Base-by-base conservation (phyloP, 192 early-diverging fungal genomes). In the Cladochytrium replicatum region DNA sequence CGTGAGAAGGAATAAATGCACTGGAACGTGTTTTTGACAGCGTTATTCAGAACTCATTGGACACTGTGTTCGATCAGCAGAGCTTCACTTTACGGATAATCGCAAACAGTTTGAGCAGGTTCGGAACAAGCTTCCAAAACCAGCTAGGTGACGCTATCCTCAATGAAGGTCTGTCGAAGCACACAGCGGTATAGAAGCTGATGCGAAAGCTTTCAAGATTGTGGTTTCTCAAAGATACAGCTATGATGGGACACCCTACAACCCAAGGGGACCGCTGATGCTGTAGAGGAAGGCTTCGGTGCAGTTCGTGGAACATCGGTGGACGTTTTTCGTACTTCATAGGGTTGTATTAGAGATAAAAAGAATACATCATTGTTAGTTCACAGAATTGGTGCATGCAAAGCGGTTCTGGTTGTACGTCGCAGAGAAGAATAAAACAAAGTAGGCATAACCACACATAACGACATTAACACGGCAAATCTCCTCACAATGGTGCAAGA, bases 21-120 rank as follows among this genome's bases (percentile, higher is more conserved):
- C 37, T 26, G 34, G 42, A 21, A 22, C 27, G 41, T 31, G 32
- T 41, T 45, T n/a, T 50, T 26, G 26, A 19, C 41, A 11, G 38
- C n/a, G 29, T 0, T 32, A 41, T 46, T 4, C 41, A 71, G 63
- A 32, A 3, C 69, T 88, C 25, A 83, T 86, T 61, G 41, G 69
- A 39, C 60, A 72, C 24, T 84, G 82, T 50, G 63, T 68, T 49
- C 65, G 68, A 13, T 74, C 82, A 8, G 84, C 85, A 0, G 86
- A 88, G 46, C 80, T 87, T 41, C 86, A 88, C 64, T 87, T 87
- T 60, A 62, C 81, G 4, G 60, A 70, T 29, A 63, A 87, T 29
- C 78, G 81, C 32, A 60, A 64, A 1, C 86, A 88, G 58, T 43
- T 87, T 26, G 52, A 67, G 29, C 55, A 55, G 6, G 62, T 86